These are phyloP conservation scores for Filobasidium uniguttulatum DNA, from an alignment of 1,284 basidiomycete species.

Conservation along the genomic window DNA sequence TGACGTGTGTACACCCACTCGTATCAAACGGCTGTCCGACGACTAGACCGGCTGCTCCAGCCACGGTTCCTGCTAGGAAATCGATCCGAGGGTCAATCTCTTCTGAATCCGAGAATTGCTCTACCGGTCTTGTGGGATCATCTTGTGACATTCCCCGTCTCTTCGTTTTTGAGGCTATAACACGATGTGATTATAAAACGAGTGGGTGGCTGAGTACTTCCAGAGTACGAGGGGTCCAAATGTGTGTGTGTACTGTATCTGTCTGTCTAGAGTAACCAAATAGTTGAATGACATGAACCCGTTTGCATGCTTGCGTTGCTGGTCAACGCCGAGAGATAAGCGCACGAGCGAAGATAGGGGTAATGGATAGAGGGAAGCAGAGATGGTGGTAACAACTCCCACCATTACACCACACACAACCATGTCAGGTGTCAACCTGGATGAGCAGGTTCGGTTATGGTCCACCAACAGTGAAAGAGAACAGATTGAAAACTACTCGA, in stretches of 20 bases:
- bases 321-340: no score
- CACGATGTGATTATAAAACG: no score
- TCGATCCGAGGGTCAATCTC: slow-evolving; percentile 19
- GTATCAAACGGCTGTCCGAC: slow-evolving; percentile 37
- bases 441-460: slow-evolving; percentile 85
- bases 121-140: not conserved
- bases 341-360: no score
- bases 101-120: not conserved
- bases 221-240: not conserved
- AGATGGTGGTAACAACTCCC: no score
- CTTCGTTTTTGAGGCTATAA: not conserved
- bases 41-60: slow-evolving; percentile 34
- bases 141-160: slow-evolving; percentile 1
- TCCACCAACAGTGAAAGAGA: slow-evolving; percentile 80
- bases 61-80: slow-evolving; percentile 32
- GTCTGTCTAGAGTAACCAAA: no score
- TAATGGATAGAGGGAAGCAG: no score
- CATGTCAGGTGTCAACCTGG: slow-evolving; percentile 45
- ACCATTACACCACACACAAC: no score
- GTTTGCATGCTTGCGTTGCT: no score
- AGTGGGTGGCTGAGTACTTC: no score
- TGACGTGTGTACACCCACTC: slow-evolving; percentile 6
- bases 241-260: no score
- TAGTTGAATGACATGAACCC: no score
- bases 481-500: slow-evolving; percentile 73